Evolutionary conservation across 148 eudicot species (phyloP).

Genomic region (Amaranthus palmeri): DNA sequence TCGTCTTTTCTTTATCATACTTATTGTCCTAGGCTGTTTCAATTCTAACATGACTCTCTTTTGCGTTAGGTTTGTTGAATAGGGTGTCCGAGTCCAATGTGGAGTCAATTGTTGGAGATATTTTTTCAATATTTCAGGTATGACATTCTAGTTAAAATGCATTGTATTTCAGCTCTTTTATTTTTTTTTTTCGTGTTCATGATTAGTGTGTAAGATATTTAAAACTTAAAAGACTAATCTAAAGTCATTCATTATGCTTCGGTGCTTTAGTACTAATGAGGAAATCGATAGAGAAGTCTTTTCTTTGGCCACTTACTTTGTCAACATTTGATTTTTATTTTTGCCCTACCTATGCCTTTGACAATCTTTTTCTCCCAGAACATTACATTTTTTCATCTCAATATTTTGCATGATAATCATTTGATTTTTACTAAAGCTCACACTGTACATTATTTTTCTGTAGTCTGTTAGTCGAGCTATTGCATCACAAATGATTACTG

Average conservation of each 20-base stretch:
- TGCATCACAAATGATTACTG: slow-evolving; percentile 64
- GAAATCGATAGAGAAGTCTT: too few relatives aligned
- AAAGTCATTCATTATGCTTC: too few relatives aligned
- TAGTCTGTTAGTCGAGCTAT: slow-evolving; percentile 72
- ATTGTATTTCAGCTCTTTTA: background rate
- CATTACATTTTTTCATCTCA: too few relatives aligned
- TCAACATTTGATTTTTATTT: too few relatives aligned
- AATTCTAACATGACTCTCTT: slow-evolving; percentile 13
- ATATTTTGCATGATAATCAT: background rate
- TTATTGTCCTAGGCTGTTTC: background rate
- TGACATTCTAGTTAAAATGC: slow-evolving; percentile 13
- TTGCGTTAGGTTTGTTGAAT: slow-evolving; percentile 68
- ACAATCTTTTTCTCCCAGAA: too few relatives aligned
- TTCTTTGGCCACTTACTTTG: too few relatives aligned
- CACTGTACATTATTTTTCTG: slow-evolving; percentile 2
- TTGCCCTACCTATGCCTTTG: too few relatives aligned
- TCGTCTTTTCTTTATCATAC: background rate
- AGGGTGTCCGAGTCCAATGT: slow-evolving; percentile 86
- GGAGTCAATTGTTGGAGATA: slow-evolving; percentile 72
- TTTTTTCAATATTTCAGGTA: slow-evolving; percentile 61
- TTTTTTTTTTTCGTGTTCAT: background rate
- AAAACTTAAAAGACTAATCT: too few relatives aligned
- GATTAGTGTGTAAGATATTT: background rate
- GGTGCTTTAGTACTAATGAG: too few relatives aligned
- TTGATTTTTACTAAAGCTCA: slow-evolving; percentile 1